Evolutionary conservation across 2,329 filamentous ascomycete species (phyloP).

Genomic region (Hypoxylon sp.): DNA sequence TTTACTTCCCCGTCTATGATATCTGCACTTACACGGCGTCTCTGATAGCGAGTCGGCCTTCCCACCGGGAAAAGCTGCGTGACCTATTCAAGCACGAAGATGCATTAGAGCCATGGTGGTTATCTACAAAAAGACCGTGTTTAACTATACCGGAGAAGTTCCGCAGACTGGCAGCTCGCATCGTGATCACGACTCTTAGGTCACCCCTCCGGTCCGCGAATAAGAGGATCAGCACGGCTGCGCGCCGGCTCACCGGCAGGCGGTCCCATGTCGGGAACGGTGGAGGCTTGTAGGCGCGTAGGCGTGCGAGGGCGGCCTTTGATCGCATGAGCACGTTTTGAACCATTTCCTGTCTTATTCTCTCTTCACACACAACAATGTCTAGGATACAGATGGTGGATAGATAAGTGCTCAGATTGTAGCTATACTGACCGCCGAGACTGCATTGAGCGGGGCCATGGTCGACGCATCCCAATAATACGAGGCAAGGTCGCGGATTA

Average conservation of each 20-base stretch:
- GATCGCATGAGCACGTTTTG: conserved; percentile 53
- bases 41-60: conserved; percentile 73
- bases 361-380: conserved; percentile 13
- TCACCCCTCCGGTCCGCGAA: conserved; percentile 88
- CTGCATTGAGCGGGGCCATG: conserved; percentile 70
- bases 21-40: conserved; percentile 67
- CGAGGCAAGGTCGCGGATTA: conserved; percentile 55
- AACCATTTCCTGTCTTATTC: conserved; percentile 16
- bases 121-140: not conserved
- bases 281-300: conserved; percentile 73
- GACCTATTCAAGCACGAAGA: conserved; percentile 61
- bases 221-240: conserved; percentile 88
- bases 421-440: conserved; percentile 66
- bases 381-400: conserved; percentile 7
- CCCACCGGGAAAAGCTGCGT: conserved; percentile 89
- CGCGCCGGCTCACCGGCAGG: conserved; percentile 76
- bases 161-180: conserved; percentile 74
- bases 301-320: conserved; percentile 72
- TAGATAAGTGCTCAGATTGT: conserved; percentile 33
- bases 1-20: not conserved
- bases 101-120: conserved; percentile 12
- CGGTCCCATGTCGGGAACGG: conserved; percentile 74
- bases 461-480: conserved; percentile 71
- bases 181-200: conserved; percentile 78
- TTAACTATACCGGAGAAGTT: conserved; percentile 74